phyloP scores from a whole-genome alignment of 2,329 filamentous ascomycete genomes.

The Neophaeococcomyces aloes region DNA sequence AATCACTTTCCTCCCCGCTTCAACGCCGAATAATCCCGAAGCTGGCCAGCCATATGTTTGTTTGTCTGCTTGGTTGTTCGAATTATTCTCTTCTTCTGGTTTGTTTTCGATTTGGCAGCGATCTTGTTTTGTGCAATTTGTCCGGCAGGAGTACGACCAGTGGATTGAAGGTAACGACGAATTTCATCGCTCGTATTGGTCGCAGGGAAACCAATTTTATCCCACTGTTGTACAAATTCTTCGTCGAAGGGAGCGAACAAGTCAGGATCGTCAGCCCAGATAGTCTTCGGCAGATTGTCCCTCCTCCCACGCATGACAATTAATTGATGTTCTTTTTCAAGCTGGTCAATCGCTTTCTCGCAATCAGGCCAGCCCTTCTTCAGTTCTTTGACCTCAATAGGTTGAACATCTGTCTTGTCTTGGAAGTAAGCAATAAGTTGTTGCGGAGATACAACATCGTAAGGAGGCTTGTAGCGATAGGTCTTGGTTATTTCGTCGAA shows the following conservation, averaged over 20 bases:
- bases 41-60: slow-evolving; percentile 57
- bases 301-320: slow-evolving; percentile 87
- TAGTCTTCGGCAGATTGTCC: slow-evolving; percentile 71
- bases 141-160: slow-evolving; percentile 74
- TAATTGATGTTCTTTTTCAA: slow-evolving; percentile 69
- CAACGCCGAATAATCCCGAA: slow-evolving; percentile 18
- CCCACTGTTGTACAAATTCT: slow-evolving; percentile 78
- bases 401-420: slow-evolving; percentile 66
- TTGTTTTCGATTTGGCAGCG: slow-evolving; percentile 53
- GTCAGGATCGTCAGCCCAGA: slow-evolving; percentile 80
- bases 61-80: slow-evolving; percentile 70
- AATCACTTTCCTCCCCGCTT: slow-evolving; percentile 12
- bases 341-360: slow-evolving; percentile 59
- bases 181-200: slow-evolving; percentile 57
- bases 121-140: slow-evolving; percentile 54
- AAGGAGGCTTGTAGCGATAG: slow-evolving; percentile 76
- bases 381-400: slow-evolving; percentile 75
- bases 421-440: slow-evolving; percentile 74
- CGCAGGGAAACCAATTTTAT: slow-evolving; percentile 61
- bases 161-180: slow-evolving; percentile 55
- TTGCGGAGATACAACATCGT: slow-evolving; percentile 67
- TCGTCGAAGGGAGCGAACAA: slow-evolving; percentile 65
- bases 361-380: slow-evolving; percentile 95
- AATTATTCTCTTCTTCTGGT: slow-evolving; percentile 45
- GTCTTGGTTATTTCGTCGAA: slow-evolving; percentile 36